Base-by-base conservation (phyloP, 768 basidiomycete species). In the Psilocybe cyanescens region DNA sequence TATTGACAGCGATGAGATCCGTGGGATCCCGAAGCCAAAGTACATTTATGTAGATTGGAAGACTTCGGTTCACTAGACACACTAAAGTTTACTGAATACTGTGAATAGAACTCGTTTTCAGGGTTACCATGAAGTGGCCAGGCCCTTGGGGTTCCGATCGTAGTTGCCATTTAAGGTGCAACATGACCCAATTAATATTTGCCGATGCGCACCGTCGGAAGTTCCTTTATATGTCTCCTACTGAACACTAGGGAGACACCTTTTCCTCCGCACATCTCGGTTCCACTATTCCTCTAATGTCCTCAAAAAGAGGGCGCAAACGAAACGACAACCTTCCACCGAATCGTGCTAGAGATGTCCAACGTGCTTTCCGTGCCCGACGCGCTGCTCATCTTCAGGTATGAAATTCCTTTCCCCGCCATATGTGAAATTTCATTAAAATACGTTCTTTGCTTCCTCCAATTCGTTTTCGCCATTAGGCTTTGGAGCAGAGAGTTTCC, bases 331-430 rank as follows among this genome's bases (percentile, higher is more conserved):
- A 85, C 69, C 84, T 91, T 49, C 89, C 90, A 60, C 89, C 89
- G 3, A 90, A 90, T 68, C 86, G 93, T 64, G 93, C 94, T 30
- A 80, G 94, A 60, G 94, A 95, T 69, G 92, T 95, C 16, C 94
- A 96, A 72, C 78, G 94, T 70, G 94, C 93, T 8, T 96, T 95
- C 79, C 84, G 94, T 64, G 94, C 94, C 35, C 81, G 94, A 65
- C 86, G 94, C 67, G 93, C 93, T 63, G 92, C 92, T 59, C 94
- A 95, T 74, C 82, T 96, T 57, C 85, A 90, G 80, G 91, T 92
- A 67, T 61, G 72, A 70, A 67, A 65, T 72, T 73, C 71, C 75
- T 71, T 62, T 65, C 60, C 55, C 67, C 60, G 55, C 57, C 44
- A 44, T 66, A 74, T 75, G 68, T 78, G 73, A 77, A 77, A 76